Evolutionary conservation across 306 rosid species (phyloP).

Genomic region (Casuarina cunninghamiana): DNA sequence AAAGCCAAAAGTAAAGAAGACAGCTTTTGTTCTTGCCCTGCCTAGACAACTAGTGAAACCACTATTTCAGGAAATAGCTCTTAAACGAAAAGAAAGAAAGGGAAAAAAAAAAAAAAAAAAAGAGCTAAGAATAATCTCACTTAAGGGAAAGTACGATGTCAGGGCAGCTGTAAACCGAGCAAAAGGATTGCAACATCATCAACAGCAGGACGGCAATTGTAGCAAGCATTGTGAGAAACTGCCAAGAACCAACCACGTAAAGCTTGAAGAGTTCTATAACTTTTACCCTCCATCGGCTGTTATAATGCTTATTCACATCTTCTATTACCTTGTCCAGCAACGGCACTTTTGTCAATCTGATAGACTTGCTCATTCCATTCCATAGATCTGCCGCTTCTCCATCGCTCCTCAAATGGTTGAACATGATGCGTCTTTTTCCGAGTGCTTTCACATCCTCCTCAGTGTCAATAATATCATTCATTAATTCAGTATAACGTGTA

Average conservation of each 20-base stretch:
- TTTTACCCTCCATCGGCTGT: conserved; percentile 61
- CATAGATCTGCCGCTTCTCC: conserved; percentile 57
- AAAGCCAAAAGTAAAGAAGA: conserved; percentile 26
- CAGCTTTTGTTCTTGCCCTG: neutral
- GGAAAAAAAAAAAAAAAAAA: neutral
- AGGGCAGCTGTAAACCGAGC: conserved; percentile 36
- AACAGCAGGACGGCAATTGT: conserved; percentile 50
- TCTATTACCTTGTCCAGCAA: conserved; percentile 68
- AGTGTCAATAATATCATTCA: conserved; percentile 77
- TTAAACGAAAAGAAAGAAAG: neutral
- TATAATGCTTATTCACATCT: conserved; percentile 66
- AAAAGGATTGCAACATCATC: conserved; percentile 45
- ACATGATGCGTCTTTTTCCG: conserved; percentile 49
- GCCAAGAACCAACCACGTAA: conserved; percentile 70
- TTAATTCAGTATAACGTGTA: conserved; percentile 63
- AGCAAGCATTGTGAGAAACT: conserved; percentile 54
- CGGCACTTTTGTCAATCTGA: conserved; percentile 60
- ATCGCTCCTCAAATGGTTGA: conserved; percentile 69
- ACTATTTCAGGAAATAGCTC: neutral
- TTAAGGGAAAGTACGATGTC: conserved; percentile 33
- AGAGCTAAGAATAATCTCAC: no score
- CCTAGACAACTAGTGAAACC: conserved; percentile 31
- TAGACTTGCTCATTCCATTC: conserved; percentile 76
- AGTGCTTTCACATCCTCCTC: conserved; percentile 60
- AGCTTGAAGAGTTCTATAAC: conserved; percentile 41